Conservation (phyloP, 225 moss, liverwort and hornwort genomes). For the Bryum argenteum region DNA sequence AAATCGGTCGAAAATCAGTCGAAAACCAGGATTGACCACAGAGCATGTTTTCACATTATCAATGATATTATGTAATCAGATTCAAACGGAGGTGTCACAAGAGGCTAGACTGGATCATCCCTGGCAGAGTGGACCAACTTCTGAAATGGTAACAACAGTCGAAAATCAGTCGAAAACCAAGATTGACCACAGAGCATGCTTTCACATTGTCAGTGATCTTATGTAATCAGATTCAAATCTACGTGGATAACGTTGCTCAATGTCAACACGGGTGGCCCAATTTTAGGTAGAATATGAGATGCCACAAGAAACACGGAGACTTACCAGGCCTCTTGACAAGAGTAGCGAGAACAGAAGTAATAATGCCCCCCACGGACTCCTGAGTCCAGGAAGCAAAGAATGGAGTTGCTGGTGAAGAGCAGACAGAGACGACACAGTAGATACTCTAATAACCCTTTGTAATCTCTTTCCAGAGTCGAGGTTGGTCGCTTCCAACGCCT, state of each 20-base stretch:
- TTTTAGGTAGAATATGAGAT: background rate
- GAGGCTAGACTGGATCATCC: conserved; percentile 91
- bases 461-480: conserved; percentile 84
- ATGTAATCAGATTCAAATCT: background rate
- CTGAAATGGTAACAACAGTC: conserved; percentile 46
- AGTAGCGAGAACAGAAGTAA: conserved; percentile 88
- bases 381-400: conserved; percentile 72
- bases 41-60: background rate
- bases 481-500: conserved; percentile 78
- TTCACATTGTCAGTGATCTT: background rate
- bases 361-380: conserved; percentile 97
- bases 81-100: conserved; percentile 73
- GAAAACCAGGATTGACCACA: background rate
- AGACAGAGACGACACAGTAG: conserved; percentile 68
- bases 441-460: conserved; percentile 81
- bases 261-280: background rate
- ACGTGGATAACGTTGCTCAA: background rate
- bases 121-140: conserved; percentile 90
- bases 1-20: too few species aligned
- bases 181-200: background rate
- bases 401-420: conserved; percentile 75
- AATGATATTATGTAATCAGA: background rate
- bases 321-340: conserved; percentile 92
- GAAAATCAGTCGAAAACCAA: conserved; percentile 15
- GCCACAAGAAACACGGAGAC: conserved; percentile 24